Evolutionary conservation across 208 protist species (phyloP).

Genomic region (Sergeia podlipaevii): DNA sequence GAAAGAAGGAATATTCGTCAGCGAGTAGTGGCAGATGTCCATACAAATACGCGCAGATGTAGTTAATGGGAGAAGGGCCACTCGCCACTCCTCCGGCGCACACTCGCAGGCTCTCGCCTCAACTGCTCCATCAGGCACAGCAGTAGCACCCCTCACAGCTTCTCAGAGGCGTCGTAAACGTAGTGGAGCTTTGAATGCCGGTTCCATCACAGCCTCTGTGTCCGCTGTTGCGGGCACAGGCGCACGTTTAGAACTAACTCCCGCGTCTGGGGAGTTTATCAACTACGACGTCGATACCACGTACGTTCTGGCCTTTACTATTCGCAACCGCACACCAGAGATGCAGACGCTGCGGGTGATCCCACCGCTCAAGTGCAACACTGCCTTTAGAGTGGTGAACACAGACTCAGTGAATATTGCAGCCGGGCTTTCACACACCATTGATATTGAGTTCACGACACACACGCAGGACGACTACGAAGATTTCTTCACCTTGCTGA

Average conservation of each 20-base stretch:
- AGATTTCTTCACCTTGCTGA: conserved; percentile 73
- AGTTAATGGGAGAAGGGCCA: too few relatives aligned
- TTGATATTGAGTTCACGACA: conserved; percentile 86
- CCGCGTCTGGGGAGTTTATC: conserved; percentile 66
- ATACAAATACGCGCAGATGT: too few relatives aligned
- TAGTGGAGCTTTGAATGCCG: too few relatives aligned
- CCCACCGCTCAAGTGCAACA: conserved; percentile 37
- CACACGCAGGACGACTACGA: conserved; percentile 63
- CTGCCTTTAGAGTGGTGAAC: conserved; percentile 67
- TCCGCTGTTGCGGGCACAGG: background rate
- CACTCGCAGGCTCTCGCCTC: too few relatives aligned
- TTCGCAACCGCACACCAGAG: conserved; percentile 57
- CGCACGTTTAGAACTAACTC: conserved; percentile 31
- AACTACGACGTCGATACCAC: conserved; percentile 86
- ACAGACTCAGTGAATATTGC: conserved; percentile 60
- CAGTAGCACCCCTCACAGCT: too few relatives aligned
- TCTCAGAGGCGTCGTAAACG: too few relatives aligned
- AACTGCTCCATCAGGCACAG: too few relatives aligned
- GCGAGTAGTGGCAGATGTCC: too few relatives aligned
- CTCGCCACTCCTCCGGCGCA: too few relatives aligned
- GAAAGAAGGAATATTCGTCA: too few relatives aligned
- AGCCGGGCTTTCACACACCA: conserved; percentile 57
- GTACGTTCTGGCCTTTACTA: conserved; percentile 82
- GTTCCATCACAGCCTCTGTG: too few relatives aligned
- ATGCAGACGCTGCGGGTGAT: conserved; percentile 78